Conservation (phyloP, 768 basidiomycete genomes). For the Russula compacta region DNA sequence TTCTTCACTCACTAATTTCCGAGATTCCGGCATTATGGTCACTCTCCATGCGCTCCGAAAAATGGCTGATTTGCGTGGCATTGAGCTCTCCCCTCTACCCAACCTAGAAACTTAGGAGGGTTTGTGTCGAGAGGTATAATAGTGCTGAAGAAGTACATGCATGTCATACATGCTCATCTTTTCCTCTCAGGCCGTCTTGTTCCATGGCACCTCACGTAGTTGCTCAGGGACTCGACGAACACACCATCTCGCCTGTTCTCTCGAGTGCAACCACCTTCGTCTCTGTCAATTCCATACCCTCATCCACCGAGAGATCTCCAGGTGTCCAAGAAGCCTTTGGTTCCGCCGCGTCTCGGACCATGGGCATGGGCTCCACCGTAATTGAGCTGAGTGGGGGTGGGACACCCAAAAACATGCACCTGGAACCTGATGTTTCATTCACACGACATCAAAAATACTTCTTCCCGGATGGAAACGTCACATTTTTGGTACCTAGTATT, state of each 20-base stretch:
- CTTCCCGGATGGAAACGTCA: slow-evolving; percentile 16
- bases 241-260: background rate
- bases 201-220: slow-evolving; percentile 5
- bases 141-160: background rate
- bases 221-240: background rate
- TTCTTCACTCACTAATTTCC: no score
- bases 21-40: no score
- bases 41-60: no score
- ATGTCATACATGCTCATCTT: background rate
- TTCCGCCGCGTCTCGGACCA: background rate
- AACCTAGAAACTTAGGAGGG: background rate
- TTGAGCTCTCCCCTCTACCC: background rate
- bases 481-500: slow-evolving; percentile 5
- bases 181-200: background rate
- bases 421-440: background rate
- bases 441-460: slow-evolving; percentile 1
- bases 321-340: background rate
- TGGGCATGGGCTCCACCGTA: no score
- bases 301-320: background rate
- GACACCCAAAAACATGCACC: background rate
- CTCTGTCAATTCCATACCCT: background rate
- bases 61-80: background rate
- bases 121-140: background rate
- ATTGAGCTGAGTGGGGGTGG: background rate
- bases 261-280: background rate